Evolutionary conservation across 2,329 filamentous ascomycete species (phyloP).

Genomic region (Aspergillus vadensis): DNA sequence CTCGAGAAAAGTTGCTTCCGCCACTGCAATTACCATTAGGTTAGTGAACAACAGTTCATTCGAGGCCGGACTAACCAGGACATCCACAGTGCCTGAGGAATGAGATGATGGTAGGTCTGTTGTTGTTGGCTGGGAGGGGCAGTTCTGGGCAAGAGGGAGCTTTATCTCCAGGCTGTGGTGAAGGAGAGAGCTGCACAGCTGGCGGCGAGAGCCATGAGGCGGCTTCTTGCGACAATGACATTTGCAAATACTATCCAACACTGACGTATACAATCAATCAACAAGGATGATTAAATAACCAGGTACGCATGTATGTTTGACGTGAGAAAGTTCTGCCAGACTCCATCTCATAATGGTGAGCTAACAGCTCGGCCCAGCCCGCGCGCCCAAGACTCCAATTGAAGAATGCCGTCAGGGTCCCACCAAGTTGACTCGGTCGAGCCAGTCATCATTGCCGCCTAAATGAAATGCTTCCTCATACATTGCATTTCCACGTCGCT

Average conservation of each 20-base stretch:
- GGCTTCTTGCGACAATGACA: not conserved
- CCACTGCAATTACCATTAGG: not conserved
- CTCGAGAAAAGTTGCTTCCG: conserved; percentile 1
- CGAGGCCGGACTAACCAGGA: not conserved
- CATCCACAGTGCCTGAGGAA: conserved; percentile 12
- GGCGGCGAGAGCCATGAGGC: conserved; percentile 3
- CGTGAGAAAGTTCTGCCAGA: too few relatives aligned
- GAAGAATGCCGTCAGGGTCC: too few relatives aligned
- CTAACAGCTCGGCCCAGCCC: too few relatives aligned
- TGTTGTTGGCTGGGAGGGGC: not conserved
- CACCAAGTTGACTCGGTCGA: too few relatives aligned
- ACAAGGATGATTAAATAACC: not conserved
- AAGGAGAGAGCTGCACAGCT: not conserved
- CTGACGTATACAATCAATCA: too few relatives aligned
- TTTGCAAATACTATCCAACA: not conserved
- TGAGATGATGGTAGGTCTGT: not conserved
- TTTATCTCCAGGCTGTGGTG: not conserved
- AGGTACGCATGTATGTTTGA: not conserved
- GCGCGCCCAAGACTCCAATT: too few relatives aligned
- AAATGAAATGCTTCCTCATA: not conserved
- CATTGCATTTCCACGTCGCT: not conserved
- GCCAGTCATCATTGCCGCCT: too few relatives aligned
- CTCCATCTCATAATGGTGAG: too few relatives aligned
- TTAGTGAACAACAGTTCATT: not conserved
- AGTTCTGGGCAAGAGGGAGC: conserved; percentile 3